phyloP scores from a whole-genome alignment of 2,329 filamentous ascomycete genomes.

The Verticillium albo-atrum region DNA sequence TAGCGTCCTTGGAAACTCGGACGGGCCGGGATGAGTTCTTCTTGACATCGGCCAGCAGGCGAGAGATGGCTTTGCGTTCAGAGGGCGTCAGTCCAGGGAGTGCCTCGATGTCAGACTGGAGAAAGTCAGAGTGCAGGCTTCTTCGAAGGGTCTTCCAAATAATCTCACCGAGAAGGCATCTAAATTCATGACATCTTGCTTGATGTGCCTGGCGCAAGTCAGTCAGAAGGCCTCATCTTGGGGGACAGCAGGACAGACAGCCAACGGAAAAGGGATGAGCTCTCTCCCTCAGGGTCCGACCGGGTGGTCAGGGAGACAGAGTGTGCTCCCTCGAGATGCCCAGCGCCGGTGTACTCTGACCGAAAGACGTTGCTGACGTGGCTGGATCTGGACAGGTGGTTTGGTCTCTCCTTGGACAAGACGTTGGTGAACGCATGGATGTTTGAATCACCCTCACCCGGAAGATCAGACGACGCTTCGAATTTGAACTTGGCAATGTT shows the following conservation, averaged over 20 bases:
- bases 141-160: background rate
- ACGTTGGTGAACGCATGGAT: slow-evolving; percentile 18
- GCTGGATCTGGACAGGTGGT: slow-evolving; percentile 17
- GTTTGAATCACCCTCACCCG: slow-evolving; percentile 16
- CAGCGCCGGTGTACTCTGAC: slow-evolving; percentile 33
- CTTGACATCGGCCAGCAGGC: slow-evolving; percentile 32
- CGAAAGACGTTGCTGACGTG: slow-evolving; percentile 22
- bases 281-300: slow-evolving; percentile 23
- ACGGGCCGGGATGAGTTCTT: slow-evolving; percentile 29
- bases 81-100: slow-evolving; percentile 22
- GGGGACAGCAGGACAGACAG: slow-evolving; percentile 21
- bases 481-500: background rate
- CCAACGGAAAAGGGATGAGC: slow-evolving; percentile 35
- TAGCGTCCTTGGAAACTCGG: slow-evolving; percentile 30
- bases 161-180: slow-evolving; percentile 33
- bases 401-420: slow-evolving; percentile 19
- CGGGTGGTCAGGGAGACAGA: slow-evolving; percentile 28
- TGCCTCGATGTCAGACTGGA: slow-evolving; percentile 5
- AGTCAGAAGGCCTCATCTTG: slow-evolving; percentile 2
- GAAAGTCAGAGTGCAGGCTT: background rate
- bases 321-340: slow-evolving; percentile 29
- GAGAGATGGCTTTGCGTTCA: slow-evolving; percentile 27
- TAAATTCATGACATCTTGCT: slow-evolving; percentile 35
- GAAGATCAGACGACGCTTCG: slow-evolving; percentile 1
- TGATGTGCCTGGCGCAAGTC: slow-evolving; percentile 25